These are phyloP conservation scores for Teratosphaeriaceae sp. DNA, from an alignment of 2,329 filamentous ascomycete species.

Conservation along the genomic window DNA sequence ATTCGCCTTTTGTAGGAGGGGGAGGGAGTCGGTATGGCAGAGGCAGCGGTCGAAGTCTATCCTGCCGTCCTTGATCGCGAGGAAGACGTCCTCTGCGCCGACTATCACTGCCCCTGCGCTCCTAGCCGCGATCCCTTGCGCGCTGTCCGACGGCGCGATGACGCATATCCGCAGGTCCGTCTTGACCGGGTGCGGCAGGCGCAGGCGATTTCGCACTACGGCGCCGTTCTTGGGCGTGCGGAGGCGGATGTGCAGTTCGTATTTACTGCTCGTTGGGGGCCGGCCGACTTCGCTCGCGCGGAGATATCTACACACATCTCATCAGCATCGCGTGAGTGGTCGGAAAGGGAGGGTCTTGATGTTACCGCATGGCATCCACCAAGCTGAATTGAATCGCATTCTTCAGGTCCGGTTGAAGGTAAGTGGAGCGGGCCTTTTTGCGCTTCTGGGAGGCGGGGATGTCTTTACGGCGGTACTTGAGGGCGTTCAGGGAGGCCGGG, in stretches of 20 bases:
- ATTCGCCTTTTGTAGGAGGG: constrained; percentile 72
- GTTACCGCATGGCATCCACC: constrained; percentile 84
- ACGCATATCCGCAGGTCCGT: constrained; percentile 86
- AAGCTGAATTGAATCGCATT: constrained; percentile 69
- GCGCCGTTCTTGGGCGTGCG: constrained; percentile 80
- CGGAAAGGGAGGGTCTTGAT: not conserved
- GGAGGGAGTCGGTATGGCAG: constrained; percentile 72
- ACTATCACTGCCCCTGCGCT: constrained; percentile 74
- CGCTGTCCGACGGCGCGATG: constrained; percentile 76
- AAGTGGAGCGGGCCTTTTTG: constrained; percentile 61
- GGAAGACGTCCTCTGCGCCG: constrained; percentile 81
- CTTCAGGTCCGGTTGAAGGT: constrained; percentile 56
- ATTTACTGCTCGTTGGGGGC: constrained; percentile 67
- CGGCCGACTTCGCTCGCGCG: constrained; percentile 87
- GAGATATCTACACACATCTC: constrained; percentile 60
- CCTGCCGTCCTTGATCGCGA: constrained; percentile 64
- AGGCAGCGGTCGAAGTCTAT: constrained; percentile 87
- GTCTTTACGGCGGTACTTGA: constrained; percentile 38
- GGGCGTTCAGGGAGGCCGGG: constrained; percentile 33
- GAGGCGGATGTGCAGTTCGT: constrained; percentile 80
- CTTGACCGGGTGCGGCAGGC: constrained; percentile 82
- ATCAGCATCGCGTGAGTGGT: constrained; percentile 3
- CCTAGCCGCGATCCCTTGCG: constrained; percentile 65
- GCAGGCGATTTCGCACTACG: constrained; percentile 78
- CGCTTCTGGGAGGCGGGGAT: constrained; percentile 48